Base-by-base conservation (phyloP, 352 stramenopile genomes). In the Phytophthora hibernalis region DNA sequence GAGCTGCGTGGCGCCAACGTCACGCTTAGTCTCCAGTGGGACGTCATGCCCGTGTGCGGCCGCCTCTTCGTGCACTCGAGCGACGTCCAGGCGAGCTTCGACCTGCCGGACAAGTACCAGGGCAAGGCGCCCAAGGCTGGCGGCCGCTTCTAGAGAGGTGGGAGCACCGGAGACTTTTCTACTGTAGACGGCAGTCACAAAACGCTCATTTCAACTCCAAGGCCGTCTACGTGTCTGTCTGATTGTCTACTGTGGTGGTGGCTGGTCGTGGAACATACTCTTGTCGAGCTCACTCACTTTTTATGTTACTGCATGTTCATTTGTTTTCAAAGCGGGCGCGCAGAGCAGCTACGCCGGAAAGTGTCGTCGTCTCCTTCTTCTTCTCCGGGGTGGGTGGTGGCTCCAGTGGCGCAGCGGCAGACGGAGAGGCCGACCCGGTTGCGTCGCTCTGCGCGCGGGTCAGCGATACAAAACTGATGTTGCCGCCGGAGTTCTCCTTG, bases 41-140 rank as follows among this genome's bases (percentile, higher is more conserved):
- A 96, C 62, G 76, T 93, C 68, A 96, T 96, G 87, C 87, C 87
- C 9, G 86, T 96, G 28, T 92, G 83, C 60, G 87, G 87, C 40
- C 77, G 81, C 12, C 76, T 95, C 22, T 93, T 93, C 22, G 74
- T 93, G 61, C 71, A 93, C 72, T 74, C 76, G 31, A 68, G 71
- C 40, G 71, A 78, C 37, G 79, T 61, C 35, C 71, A 73, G 60
- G 59, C 75, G 33, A 83, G 64, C 45, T 95, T 95, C 57, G 65
- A 68, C 53, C 62, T 95, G 65, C 87, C 87, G 24, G 52, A 66
- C 48, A 72, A 66, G 65, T 95, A 95, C 70, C 70, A 91, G 54
- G 86, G 86, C 74, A 92, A 90, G 31, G 66, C 72, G 51, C 68
- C 79, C 22, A 82, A 82, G 58, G 63, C 51, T 53, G 58, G 53